Percentiles rank a stretch among this genome's conserved stretches.
These are phyloP conservation scores for Microsporum audouinii DNA, from an alignment of 2,329 filamentous ascomycete species.

Conservation along the genomic window DNA sequence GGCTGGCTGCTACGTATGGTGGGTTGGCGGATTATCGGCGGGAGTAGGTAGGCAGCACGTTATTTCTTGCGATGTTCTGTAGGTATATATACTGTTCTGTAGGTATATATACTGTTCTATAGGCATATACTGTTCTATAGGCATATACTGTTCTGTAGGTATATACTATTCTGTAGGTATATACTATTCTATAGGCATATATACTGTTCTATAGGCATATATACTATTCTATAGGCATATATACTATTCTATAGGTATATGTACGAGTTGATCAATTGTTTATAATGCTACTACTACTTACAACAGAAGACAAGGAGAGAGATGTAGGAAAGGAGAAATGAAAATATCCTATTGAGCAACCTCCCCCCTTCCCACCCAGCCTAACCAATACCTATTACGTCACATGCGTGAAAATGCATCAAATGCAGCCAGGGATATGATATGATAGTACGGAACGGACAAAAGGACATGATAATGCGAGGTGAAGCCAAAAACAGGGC, in stretches of 20 bases:
- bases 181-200: too few relatives aligned
- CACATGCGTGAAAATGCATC: conserved; percentile 2
- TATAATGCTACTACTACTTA: too few relatives aligned
- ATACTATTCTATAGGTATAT: too few relatives aligned
- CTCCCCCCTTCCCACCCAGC: not conserved
- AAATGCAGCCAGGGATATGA: conserved; percentile 1
- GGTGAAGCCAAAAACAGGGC: not conserved
- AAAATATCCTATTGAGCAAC: not conserved
- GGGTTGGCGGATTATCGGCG: conserved; percentile 12
- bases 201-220: too few relatives aligned
- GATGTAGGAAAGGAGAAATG: not conserved
- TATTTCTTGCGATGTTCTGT: not conserved
- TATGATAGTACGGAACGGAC: not conserved
- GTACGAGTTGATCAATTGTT: not conserved
- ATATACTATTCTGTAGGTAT: too few relatives aligned
- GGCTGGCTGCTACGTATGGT: conserved; percentile 49
- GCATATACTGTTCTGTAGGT: too few relatives aligned
- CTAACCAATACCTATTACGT: not conserved
- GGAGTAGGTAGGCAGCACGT: not conserved
- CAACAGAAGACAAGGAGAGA: not conserved
- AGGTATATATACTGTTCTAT: too few relatives aligned
- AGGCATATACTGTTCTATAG: too few relatives aligned
- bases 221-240: too few relatives aligned
- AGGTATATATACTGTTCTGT: too few relatives aligned
- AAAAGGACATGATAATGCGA: not conserved